Percentiles rank a stretch among this genome's conserved stretches.
Evolutionary conservation across 2,329 filamentous ascomycete genomes (phyloP).

Genomic region (Exophiala aquamarina): DNA sequence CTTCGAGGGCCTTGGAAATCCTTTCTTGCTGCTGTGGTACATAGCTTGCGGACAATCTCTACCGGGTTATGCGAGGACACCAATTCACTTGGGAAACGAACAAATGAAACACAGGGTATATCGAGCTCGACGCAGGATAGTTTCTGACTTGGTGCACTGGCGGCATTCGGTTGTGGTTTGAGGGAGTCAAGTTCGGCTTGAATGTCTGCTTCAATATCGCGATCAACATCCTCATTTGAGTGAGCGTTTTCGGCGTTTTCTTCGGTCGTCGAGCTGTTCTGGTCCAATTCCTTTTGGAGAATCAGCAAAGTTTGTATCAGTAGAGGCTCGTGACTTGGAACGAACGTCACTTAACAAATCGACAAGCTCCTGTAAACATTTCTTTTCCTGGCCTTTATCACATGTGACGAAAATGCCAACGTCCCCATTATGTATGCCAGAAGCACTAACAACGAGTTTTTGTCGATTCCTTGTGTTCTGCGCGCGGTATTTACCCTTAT

Average conservation of each 20-base stretch:
- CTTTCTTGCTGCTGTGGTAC: conserved; percentile 54
- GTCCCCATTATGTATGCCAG: conserved; percentile 50
- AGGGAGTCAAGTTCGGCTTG: conserved; percentile 59
- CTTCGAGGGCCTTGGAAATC: conserved; percentile 51
- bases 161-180: conserved; percentile 49
- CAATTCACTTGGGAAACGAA: conserved; percentile 12
- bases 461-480: not conserved
- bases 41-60: conserved; percentile 58
- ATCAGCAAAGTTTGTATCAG: not conserved
- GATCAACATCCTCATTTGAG: conserved; percentile 34
- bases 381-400: conserved; percentile 60
- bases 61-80: conserved; percentile 56
- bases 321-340: conserved; percentile 5
- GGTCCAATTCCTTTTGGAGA: conserved; percentile 15
- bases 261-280: conserved; percentile 2
- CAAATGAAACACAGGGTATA: conserved; percentile 30
- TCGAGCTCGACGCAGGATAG: conserved; percentile 20
- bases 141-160: conserved; percentile 30
- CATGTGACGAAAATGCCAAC: conserved; percentile 65
- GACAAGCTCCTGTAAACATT: conserved; percentile 57
- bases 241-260: conserved; percentile 38
- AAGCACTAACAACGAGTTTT: conserved; percentile 20
- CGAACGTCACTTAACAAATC: conserved; percentile 59
- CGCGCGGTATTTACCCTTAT: conserved; percentile 6
- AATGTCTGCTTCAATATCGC: conserved; percentile 62